Conservation (phyloP, 495 filamentous ascomycete genomes). For the Barbatosphaeria neglecta region DNA sequence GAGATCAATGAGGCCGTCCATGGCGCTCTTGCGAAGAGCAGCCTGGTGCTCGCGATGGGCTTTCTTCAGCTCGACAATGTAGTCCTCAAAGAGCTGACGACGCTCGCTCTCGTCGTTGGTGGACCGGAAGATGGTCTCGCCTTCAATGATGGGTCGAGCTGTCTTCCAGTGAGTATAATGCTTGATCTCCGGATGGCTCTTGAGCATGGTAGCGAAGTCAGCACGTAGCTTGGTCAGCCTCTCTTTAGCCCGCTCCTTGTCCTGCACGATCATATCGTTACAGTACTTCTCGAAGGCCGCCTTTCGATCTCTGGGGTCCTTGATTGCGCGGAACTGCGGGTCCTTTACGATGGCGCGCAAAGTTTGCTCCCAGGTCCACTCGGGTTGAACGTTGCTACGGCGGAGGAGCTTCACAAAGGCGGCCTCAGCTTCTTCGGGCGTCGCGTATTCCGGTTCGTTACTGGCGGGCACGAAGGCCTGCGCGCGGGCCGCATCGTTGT, state of each 20-base stretch:
- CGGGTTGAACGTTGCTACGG: slow-evolving; percentile 70
- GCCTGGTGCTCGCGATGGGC: slow-evolving; percentile 62
- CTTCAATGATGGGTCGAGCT: slow-evolving; percentile 86
- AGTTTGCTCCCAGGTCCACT: slow-evolving; percentile 88
- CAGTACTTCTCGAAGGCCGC: slow-evolving; percentile 92
- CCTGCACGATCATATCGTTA: slow-evolving; percentile 77
- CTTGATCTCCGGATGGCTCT: slow-evolving; percentile 94
- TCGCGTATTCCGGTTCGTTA: slow-evolving; percentile 73
- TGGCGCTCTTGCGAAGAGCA: slow-evolving; percentile 61
- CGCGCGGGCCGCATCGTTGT: slow-evolving; percentile 51
- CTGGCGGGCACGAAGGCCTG: slow-evolving; percentile 49
- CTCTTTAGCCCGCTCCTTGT: slow-evolving; percentile 92
- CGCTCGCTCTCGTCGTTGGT: slow-evolving; percentile 82
- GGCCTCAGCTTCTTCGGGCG: slow-evolving; percentile 81
- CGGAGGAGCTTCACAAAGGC: slow-evolving; percentile 89
- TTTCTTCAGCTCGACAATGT: slow-evolving; percentile 74
- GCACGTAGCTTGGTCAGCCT: slow-evolving; percentile 83
- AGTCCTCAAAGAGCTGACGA: slow-evolving; percentile 89
- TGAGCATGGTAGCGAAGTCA: slow-evolving; percentile 94
- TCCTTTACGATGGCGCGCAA: slow-evolving; percentile 87
- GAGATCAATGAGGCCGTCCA: slow-evolving; percentile 72
- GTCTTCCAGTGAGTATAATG: slow-evolving; percentile 98
- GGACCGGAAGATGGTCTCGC: slow-evolving; percentile 87
- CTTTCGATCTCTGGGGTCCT: slow-evolving; percentile 87
- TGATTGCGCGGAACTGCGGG: slow-evolving; percentile 84